A percentile compares a stretch with the other conserved stretches of the same genome.
Evolutionary conservation across 2,329 filamentous ascomycete species (phyloP).

Genomic region (Colletotrichum euphorbiae): DNA sequence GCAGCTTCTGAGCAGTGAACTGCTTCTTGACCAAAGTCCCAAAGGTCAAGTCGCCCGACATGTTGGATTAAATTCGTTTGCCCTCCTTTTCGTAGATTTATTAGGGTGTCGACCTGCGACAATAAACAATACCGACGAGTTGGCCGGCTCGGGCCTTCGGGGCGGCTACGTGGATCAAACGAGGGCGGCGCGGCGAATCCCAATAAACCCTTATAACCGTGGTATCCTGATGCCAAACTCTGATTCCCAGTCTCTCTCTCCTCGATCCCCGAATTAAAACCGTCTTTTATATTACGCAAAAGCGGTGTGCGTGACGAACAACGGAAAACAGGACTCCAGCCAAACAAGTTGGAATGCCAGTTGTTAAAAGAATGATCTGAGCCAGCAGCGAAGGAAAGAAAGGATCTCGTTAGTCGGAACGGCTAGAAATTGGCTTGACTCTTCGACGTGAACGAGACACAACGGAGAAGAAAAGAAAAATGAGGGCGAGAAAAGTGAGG

Average conservation of each 20-base stretch:
- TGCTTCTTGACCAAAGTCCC: slow-evolving; percentile 67
- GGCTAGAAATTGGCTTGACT: slow-evolving; percentile 52
- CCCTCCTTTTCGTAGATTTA: slow-evolving; percentile 23
- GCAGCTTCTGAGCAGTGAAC: slow-evolving; percentile 75
- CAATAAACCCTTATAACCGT: slow-evolving; percentile 24
- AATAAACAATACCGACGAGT: slow-evolving; percentile 55
- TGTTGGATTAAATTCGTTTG: slow-evolving; percentile 52
- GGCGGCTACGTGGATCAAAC: slow-evolving; percentile 11
- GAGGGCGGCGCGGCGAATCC: slow-evolving; percentile 15
- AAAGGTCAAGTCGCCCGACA: slow-evolving; percentile 49
- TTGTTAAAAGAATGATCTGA: slow-evolving; percentile 62
- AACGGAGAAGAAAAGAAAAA: slow-evolving; percentile 48
- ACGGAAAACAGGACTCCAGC: slow-evolving; percentile 46
- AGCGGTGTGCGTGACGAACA: slow-evolving; percentile 42
- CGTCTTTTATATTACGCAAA: slow-evolving; percentile 28
- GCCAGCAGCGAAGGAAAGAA: slow-evolving; percentile 67
- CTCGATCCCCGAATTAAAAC: slow-evolving; percentile 35
- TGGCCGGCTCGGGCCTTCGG: slow-evolving; percentile 37
- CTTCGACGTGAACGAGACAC: slow-evolving; percentile 58
- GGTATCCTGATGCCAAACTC: slow-evolving; percentile 4
- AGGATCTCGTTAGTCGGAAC: slow-evolving; percentile 49
- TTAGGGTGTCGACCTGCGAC: slow-evolving; percentile 68
- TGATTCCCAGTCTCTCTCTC: slow-evolving; percentile 29
- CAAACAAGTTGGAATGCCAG: slow-evolving; percentile 16
- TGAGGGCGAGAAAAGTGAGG: slow-evolving; percentile 45